These are phyloP conservation scores for Sphenostylis stenocarpa DNA, from an alignment of 306 rosid genomes.

Conservation along the genomic window DNA sequence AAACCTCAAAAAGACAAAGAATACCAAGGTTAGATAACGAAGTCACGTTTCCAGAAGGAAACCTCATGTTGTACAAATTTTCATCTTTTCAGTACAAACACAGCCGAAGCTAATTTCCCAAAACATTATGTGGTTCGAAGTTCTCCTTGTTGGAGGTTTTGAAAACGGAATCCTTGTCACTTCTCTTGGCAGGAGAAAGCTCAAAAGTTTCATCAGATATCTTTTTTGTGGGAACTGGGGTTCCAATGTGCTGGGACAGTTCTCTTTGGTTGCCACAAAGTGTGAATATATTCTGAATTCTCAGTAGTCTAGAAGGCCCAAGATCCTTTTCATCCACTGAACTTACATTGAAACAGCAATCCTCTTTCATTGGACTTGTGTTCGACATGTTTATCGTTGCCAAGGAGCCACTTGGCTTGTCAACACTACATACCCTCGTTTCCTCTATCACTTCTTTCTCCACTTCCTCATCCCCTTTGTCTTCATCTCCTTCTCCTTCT, in stretches of 20 bases:
- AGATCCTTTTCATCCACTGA: conserved; percentile 55
- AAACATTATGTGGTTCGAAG: conserved; percentile 35
- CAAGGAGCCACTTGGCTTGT: conserved; percentile 31
- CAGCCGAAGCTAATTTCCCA: conserved; percentile 37
- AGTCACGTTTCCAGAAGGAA: conserved; percentile 36
- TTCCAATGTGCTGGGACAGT: conserved; percentile 58
- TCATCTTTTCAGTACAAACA: neutral
- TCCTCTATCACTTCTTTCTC: conserved; percentile 91
- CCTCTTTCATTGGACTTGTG: conserved; percentile 49
- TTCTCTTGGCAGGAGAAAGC: conserved; percentile 37
- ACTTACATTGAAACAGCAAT: conserved; percentile 35
- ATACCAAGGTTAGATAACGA: neutral
- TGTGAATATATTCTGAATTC: conserved; percentile 87
- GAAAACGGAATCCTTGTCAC: conserved; percentile 35
- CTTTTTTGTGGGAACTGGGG: conserved; percentile 51
- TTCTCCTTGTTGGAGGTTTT: conserved; percentile 51
- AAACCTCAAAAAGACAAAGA: neutral
- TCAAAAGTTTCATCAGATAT: conserved; percentile 32
- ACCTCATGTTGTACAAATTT: conserved; percentile 20
- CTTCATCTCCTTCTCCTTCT: conserved; percentile 64
- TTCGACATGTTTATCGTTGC: conserved; percentile 24
- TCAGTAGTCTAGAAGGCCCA: conserved; percentile 47
- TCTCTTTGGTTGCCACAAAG: conserved; percentile 95
- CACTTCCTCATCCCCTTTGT: conserved; percentile 60
- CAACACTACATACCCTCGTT: conserved; percentile 67